Evolutionary conservation across 2,329 filamentous ascomycete genomes (phyloP).

Genomic region (Cryphonectria japonica): DNA sequence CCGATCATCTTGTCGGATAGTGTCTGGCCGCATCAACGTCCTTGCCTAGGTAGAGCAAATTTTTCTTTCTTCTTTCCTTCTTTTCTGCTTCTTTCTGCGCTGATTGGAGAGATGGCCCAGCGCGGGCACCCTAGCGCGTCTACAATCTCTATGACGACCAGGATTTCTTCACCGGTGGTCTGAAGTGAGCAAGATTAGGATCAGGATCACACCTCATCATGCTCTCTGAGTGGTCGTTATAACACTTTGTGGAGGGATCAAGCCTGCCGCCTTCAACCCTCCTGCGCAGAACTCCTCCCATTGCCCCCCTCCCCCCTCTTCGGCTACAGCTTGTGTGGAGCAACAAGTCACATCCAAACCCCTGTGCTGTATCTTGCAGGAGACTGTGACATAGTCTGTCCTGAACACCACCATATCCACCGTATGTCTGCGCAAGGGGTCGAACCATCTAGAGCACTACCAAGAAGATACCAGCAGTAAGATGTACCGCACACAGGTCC

Average conservation of each 20-base stretch:
- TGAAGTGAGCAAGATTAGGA: not conserved
- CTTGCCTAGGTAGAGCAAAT: not conserved
- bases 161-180: slow-evolving; percentile 14
- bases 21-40: not conserved
- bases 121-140: not conserved
- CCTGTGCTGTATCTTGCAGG: slow-evolving; percentile 1
- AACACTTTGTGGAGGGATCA: not conserved
- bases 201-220: slow-evolving; percentile 1
- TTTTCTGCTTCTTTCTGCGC: not conserved
- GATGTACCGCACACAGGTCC: not conserved
- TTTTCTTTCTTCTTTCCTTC: not conserved
- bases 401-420: not conserved
- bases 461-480: not conserved
- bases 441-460: not conserved
- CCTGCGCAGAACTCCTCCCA: not conserved
- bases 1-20: not conserved
- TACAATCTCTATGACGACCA: not conserved
- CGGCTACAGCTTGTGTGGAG: slow-evolving; percentile 6
- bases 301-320: not conserved
- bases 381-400: not conserved
- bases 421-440: not conserved
- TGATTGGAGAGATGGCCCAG: not conserved
- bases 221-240: not conserved
- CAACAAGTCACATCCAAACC: not conserved
- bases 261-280: not conserved